A percentile compares a stretch with the other conserved stretches of the same genome.
Conservation (phyloP, 2,329 filamentous ascomycete genomes). For the Westerdykella ornata region DNA sequence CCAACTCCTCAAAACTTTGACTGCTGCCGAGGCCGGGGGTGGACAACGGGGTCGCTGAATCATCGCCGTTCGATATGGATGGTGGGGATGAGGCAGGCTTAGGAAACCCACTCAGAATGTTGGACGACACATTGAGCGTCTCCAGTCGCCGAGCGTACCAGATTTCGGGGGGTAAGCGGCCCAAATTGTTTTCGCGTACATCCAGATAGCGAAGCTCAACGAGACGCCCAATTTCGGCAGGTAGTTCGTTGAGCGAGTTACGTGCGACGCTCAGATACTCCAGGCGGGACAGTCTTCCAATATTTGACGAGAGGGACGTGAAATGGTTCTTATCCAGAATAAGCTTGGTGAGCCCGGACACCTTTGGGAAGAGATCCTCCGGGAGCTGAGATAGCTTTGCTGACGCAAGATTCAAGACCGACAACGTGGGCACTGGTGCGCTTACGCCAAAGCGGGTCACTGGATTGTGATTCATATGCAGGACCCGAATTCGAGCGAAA, state of each 20-base stretch:
- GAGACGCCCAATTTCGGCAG: conserved; percentile 80
- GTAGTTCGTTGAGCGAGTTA: conserved; percentile 78
- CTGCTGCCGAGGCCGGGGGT: conserved; percentile 44
- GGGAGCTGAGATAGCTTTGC: conserved; percentile 83
- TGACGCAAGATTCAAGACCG: conserved; percentile 80
- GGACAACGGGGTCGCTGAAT: conserved; percentile 42
- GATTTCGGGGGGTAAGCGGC: conserved; percentile 81
- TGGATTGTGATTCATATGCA: conserved; percentile 91
- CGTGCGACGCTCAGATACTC: conserved; percentile 92
- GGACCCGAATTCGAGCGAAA: conserved; percentile 75
- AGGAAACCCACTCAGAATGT: conserved; percentile 83
- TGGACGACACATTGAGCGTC: conserved; percentile 90
- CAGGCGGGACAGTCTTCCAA: conserved; percentile 73
- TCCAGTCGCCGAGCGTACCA: conserved; percentile 92
- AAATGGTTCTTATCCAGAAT: conserved; percentile 95
- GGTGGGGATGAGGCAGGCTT: conserved; percentile 69
- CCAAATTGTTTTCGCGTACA: conserved; percentile 87
- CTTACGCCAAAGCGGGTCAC: conserved; percentile 87
- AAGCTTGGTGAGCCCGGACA: conserved; percentile 79
- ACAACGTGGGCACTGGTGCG: conserved; percentile 69
- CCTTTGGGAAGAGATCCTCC: conserved; percentile 79
- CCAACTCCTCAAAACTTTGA: conserved; percentile 73
- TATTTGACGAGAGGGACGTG: conserved; percentile 75
- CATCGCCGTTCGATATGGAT: conserved; percentile 24
- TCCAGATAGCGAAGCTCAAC: conserved; percentile 79